A percentile compares a stretch with the other conserved stretches of the same genome.
Evolutionary conservation across 2,329 filamentous ascomycete species (phyloP).

Genomic region (Clonostachys byssicola): DNA sequence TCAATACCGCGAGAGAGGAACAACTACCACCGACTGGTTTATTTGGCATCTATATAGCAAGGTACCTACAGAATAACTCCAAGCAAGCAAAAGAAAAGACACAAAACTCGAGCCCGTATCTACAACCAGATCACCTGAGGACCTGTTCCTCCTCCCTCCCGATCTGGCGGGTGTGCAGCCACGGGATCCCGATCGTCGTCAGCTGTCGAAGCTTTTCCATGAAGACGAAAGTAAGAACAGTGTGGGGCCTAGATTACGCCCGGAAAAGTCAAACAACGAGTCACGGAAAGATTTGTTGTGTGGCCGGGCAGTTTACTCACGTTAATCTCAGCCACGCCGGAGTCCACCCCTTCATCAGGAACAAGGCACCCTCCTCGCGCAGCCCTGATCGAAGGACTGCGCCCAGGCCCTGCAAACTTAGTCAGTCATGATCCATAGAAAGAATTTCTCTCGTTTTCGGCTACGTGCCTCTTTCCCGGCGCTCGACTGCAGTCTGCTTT

Average conservation of each 20-base stretch:
- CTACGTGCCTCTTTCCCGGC: neutral
- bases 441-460: too few relatives aligned
- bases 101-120: too few relatives aligned
- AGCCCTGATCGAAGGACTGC: conserved; percentile 22
- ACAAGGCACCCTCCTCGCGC: conserved; percentile 29
- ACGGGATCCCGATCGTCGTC: conserved; percentile 5
- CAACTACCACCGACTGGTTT: too few relatives aligned
- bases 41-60: too few relatives aligned
- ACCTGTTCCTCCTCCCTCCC: too few relatives aligned
- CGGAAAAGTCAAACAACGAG: conserved; percentile 5
- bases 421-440: too few relatives aligned
- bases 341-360: conserved; percentile 41
- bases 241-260: conserved; percentile 26
- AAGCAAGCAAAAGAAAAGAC: too few relatives aligned
- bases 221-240: conserved; percentile 39
- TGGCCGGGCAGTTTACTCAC: conserved; percentile 13
- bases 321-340: conserved; percentile 38
- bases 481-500: conserved; percentile 30
- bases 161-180: too few relatives aligned
- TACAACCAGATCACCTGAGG: too few relatives aligned
- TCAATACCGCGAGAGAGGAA: too few relatives aligned
- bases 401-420: too few relatives aligned
- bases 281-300: neutral
- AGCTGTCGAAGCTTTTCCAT: conserved; percentile 37
- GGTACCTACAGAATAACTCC: too few relatives aligned